These are phyloP conservation scores for Plectosphaerella plurivora DNA, from an alignment of 2,329 filamentous ascomycete species.

Conservation along the genomic window DNA sequence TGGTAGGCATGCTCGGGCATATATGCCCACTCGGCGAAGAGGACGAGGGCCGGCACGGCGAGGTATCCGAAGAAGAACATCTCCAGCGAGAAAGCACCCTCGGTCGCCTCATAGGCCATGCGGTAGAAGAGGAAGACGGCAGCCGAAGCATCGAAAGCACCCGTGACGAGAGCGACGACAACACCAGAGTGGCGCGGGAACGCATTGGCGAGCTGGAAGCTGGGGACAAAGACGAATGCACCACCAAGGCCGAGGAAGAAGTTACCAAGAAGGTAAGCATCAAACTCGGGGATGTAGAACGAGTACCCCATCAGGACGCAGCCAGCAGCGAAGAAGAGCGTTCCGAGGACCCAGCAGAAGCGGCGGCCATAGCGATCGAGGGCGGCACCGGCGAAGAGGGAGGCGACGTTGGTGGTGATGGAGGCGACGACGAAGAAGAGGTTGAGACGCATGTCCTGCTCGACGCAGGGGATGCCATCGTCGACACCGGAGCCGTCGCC, in stretches of 20 bases:
- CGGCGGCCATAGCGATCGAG: conserved; percentile 81
- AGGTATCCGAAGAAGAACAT: conserved; percentile 37
- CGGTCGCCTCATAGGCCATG: conserved; percentile 59
- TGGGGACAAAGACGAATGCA: conserved; percentile 76
- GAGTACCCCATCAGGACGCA: conserved; percentile 69
- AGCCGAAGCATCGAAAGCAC: conserved; percentile 79
- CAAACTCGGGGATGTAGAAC: conserved; percentile 55
- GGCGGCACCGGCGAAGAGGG: conserved; percentile 78
- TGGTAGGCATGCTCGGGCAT: conserved; percentile 37
- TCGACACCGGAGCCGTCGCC: conserved; percentile 9
- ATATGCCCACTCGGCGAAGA: conserved; percentile 29
- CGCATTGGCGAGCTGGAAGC: conserved; percentile 79
- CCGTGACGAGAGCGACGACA: conserved; percentile 73
- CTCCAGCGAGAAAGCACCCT: conserved; percentile 26
- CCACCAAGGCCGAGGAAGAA: conserved; percentile 75
- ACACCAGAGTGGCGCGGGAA: conserved; percentile 73
- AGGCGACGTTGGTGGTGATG: conserved; percentile 81
- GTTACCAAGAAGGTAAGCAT: conserved; percentile 71
- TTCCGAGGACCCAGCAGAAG: conserved; percentile 67
- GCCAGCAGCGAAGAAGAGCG: conserved; percentile 62
- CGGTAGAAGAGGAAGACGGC: conserved; percentile 74
- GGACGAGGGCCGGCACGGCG: conserved; percentile 27
- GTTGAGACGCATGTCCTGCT: conserved; percentile 59
- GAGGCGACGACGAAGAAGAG: conserved; percentile 90
- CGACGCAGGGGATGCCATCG: conserved; percentile 34